These are phyloP conservation scores for Tylopilus subfusipes DNA, from an alignment of 768 basidiomycete species.

Conservation along the genomic window DNA sequence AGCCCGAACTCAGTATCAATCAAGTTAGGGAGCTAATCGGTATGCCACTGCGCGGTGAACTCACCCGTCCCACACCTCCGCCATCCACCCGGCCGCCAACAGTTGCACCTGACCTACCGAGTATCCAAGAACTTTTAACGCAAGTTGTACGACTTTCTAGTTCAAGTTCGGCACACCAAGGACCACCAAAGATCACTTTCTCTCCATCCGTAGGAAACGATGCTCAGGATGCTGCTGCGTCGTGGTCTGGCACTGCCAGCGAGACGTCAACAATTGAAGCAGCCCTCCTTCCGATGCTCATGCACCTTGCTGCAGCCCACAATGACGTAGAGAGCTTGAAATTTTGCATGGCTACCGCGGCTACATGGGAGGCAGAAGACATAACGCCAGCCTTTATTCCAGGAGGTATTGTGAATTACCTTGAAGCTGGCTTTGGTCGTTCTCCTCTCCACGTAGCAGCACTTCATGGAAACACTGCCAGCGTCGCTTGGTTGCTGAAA, in stretches of 20 bases:
- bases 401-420: conserved; percentile 70
- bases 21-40: conserved; percentile 75
- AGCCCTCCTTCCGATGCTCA: conserved; percentile 69
- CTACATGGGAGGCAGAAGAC: conserved; percentile 24
- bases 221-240: conserved; percentile 45
- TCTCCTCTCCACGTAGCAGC: conserved; percentile 80
- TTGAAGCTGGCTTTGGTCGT: conserved; percentile 66
- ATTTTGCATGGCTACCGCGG: conserved; percentile 49
- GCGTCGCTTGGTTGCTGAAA: conserved; percentile 50
- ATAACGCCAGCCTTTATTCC: conserved; percentile 35
- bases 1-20: conserved; percentile 63
- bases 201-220: conserved; percentile 36
- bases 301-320: conserved; percentile 73
- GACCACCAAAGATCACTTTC: conserved; percentile 38
- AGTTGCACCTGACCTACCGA: conserved; percentile 48
- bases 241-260: conserved; percentile 77
- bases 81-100: conserved; percentile 40
- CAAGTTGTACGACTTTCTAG: conserved; percentile 67
- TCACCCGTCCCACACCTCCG: conserved; percentile 54
- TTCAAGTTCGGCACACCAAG: conserved; percentile 36
- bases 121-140: conserved; percentile 60
- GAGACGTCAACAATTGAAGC: conserved; percentile 70
- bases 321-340: conserved; percentile 62
- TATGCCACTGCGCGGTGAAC: conserved; percentile 83
- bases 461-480: conserved; percentile 53